Evolutionary conservation across 2,329 filamentous ascomycete species (phyloP), one percentile per base, ranked within the genome.

Genomic region (Ambrosiella beaveri): DNA sequence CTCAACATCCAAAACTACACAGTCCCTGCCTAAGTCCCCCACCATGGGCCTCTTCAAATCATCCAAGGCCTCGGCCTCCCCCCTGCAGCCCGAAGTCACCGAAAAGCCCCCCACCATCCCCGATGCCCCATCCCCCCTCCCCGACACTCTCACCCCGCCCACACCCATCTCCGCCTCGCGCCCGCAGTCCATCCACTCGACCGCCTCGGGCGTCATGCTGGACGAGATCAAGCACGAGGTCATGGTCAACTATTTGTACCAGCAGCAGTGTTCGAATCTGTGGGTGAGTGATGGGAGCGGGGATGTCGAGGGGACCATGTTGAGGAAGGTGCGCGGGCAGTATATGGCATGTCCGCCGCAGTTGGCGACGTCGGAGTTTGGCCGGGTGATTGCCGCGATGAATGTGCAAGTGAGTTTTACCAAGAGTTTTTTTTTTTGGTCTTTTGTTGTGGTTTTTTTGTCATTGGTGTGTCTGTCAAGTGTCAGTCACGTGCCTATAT

Each of bases 221-320:
- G 82, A 86, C 61, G 84, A 86, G 62, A 85, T 88, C 69, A 86
- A 85, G 69, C 82, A 88, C 65, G 85, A 89, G 68, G 83, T 89
- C 61, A 89, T 89, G 85, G 84, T 86, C 61, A 88, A 86, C 70
- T 88, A 87, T 67, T 73, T 90, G 35, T 88, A 88, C 69, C 85
- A 89, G 68, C 84, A 89, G 67, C 85, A 88, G 70, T 88, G 84
- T 65, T 78, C 79, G 11, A 78, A 81, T 61, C 75, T 88, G 39
- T 89, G 86, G 86, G 81, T 88, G 17, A 80, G 79, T 38, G 82
- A 87, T 64, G 79, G 77, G 40, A 81, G 76, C 54, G 83, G 82
- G 11, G 78, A 84, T 63, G 69, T 81, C 5, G 85, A 89, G 67
- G 86, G 86, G 63, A 84, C 88, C 36, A 70, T 90, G 17, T 71